phyloP scores from a whole-genome alignment of 129 eudicot species.

The Kitagawia praeruptora region DNA sequence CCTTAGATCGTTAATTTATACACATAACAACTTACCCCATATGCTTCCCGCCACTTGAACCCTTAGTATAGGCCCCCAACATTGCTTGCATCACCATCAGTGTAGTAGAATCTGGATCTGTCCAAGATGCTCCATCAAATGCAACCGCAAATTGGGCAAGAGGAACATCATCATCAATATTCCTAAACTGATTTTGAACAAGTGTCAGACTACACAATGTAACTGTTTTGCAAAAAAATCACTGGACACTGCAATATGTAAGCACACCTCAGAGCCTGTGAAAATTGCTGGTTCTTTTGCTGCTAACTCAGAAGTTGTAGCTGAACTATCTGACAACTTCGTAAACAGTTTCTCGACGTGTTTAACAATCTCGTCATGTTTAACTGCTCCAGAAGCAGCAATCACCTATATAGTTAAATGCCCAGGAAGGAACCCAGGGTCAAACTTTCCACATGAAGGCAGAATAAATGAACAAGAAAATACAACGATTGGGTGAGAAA shows the following conservation, averaged over 20 bases:
- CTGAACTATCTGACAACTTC: conserved; percentile 59
- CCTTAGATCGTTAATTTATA: not conserved
- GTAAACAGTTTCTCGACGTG: conserved; percentile 61
- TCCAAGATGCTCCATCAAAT: conserved; percentile 68
- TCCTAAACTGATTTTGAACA: conserved; percentile 48
- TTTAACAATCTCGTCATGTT: conserved; percentile 88
- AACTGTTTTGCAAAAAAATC: not conserved
- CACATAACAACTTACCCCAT: conserved; percentile 45
- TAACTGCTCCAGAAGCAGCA: conserved; percentile 90
- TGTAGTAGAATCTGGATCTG: conserved; percentile 76
- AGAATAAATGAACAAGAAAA: not conserved
- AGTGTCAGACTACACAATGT: not conserved
- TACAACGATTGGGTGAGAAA: not conserved
- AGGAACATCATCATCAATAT: conserved; percentile 63
- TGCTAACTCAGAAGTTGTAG: conserved; percentile 63
- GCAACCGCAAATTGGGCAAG: conserved; percentile 82
- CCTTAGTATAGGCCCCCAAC: conserved; percentile 68
- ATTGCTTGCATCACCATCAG: conserved; percentile 78
- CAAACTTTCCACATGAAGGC: not conserved
- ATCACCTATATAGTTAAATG: conserved; percentile 50
- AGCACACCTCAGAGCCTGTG: conserved; percentile 94
- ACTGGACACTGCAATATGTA: not conserved
- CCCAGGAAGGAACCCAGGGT: not conserved
- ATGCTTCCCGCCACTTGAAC: conserved; percentile 62
- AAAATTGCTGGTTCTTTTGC: conserved; percentile 77